Conservation (phyloP, 306 rosid genomes). For the Fragaria vesca region DNA sequence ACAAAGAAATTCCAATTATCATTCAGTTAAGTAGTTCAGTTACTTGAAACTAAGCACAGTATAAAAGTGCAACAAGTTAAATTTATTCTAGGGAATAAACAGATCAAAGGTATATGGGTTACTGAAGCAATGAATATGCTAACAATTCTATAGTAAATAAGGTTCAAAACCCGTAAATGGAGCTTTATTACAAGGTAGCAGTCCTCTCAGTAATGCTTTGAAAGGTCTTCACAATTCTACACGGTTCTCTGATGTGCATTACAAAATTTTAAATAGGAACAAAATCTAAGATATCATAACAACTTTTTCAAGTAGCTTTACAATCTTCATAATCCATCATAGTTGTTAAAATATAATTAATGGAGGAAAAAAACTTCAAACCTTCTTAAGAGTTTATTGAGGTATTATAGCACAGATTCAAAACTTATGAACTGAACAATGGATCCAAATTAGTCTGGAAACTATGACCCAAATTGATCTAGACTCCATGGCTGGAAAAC, state of each 20-base stretch:
- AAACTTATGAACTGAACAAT: neutral
- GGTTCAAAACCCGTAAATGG: neutral
- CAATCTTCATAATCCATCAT: neutral
- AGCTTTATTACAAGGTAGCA: neutral
- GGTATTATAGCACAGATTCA: neutral
- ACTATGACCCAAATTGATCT: neutral
- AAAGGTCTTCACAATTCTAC: neutral
- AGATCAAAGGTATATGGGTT: neutral
- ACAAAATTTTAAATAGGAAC: neutral
- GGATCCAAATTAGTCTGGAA: neutral
- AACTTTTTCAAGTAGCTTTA: neutral
- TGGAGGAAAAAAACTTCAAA: neutral
- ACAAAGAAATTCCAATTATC: constrained; percentile 16
- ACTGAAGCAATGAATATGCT: neutral
- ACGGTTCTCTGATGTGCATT: neutral
- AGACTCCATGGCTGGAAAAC: neutral
- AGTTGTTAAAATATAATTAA: neutral
- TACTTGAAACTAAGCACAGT: constrained; percentile 8
- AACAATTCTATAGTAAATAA: neutral
- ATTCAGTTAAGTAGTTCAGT: neutral
- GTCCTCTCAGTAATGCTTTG: neutral
- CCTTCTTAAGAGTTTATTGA: neutral
- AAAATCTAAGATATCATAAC: neutral
- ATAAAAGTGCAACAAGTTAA: neutral
- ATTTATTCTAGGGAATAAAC: neutral